Percentiles rank a stretch among this genome's conserved stretches.
Evolutionary conservation across 805 yeast species (phyloP).

Genomic region (Dipodascus geniculatus): DNA sequence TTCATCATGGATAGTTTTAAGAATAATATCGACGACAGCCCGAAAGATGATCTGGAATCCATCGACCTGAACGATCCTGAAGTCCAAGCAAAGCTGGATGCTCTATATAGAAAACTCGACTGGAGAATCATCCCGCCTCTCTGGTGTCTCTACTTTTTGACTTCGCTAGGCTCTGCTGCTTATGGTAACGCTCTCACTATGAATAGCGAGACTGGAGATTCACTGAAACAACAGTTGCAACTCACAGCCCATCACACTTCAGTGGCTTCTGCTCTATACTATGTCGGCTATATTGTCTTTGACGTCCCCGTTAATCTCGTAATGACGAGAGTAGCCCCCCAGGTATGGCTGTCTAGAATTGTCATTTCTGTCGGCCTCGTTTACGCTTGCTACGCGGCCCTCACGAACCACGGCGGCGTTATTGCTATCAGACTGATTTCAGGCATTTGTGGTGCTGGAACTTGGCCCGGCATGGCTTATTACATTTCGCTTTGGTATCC

Average conservation of each 20-base stretch:
- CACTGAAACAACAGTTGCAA: conserved; percentile 40
- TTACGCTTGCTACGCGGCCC: conserved; percentile 59
- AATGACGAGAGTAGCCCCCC: conserved; percentile 79
- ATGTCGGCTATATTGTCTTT: conserved; percentile 72
- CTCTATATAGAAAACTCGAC: conserved; percentile 47
- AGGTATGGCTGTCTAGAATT: conserved; percentile 73
- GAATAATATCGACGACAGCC: too few species aligned
- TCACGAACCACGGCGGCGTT: conserved; percentile 45
- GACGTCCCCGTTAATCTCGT: conserved; percentile 81
- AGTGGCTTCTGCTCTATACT: conserved; percentile 69
- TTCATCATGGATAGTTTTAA: too few species aligned
- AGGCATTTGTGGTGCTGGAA: conserved; percentile 74
- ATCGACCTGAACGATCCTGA: not conserved
- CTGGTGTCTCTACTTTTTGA: conserved; percentile 67
- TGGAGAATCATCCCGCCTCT: conserved; percentile 67
- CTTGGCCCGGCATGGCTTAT: conserved; percentile 86
- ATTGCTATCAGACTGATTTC: conserved; percentile 61
- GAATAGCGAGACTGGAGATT: conserved; percentile 53
- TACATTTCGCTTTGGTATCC: conserved; percentile 82
- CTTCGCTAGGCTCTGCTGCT: conserved; percentile 67
- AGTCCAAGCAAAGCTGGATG: conserved; percentile 16
- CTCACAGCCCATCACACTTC: conserved; percentile 48
- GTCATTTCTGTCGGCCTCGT: conserved; percentile 68
- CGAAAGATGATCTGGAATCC: not conserved
- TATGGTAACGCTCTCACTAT: conserved; percentile 74